Base-by-base conservation (phyloP, 176 grass and related monocot species). In the Musa troglodytarum region DNA sequence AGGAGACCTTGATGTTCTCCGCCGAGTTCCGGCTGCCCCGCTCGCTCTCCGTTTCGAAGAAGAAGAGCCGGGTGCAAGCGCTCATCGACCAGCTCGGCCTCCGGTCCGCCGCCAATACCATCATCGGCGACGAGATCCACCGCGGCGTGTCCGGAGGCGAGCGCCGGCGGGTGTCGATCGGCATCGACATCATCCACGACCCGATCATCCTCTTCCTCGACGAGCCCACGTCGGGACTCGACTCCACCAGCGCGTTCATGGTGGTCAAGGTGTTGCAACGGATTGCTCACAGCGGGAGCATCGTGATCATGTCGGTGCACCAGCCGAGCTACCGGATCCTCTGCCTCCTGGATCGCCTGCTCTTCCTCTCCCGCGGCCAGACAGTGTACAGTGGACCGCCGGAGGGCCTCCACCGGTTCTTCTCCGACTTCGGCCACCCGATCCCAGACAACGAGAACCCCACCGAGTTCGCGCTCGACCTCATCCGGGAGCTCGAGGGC, bases 101-200 rank as follows among this genome's bases (percentile, higher is more conserved):
- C 70, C 77, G 87, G 63, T 54, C 63, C 0, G 88, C 94, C 0
- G 90, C 86, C 17, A 66, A 88, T 73, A 97, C 94, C 75, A 97
- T 97, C 83, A 97, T 97, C 69, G 94, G 94, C 54, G 94, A 97
- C 77, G 90, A 97, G 80, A 88, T 88, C 17, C 94, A 93, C 80
- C 94, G 94, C 20, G 94, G 94, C 9, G 85, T 97, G 17, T 97
- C 94, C 23, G 94, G 93, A 0, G 94, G 94, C 0, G 92, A 96
- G 78, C 89, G 92, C 50, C 89, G 92, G 11, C 74, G 92, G 25
- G 92, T 96, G 0, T 97, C 94, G 19, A 97, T 93, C 58, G 94
- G 94, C 68, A 87, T 80, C 0, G 94, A 97, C 77, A 93, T 97
- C 82, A 87, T 97, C 81, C 94, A 97, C 68, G 88, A 97, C 63